Percentiles rank a stretch among this genome's conserved stretches.
Evolutionary conservation across 2,329 filamentous ascomycete species (phyloP).

Genomic region (Bimuria novae-zelandiae): DNA sequence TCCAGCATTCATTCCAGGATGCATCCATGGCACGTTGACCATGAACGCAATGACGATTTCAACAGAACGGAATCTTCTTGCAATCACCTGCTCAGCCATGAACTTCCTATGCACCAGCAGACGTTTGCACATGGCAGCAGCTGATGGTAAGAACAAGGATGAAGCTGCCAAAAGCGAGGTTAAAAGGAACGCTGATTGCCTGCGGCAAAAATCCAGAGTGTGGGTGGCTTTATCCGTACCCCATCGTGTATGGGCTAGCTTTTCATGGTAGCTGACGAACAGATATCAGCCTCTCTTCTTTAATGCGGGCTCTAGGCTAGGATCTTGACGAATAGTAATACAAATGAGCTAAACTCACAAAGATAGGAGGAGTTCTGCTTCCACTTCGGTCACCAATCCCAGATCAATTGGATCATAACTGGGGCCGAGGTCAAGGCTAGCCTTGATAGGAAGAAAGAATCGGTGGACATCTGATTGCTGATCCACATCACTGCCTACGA

Average conservation of each 20-base stretch:
- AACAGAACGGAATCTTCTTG: conserved; percentile 67
- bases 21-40: conserved; percentile 78
- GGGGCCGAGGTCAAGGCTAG: conserved; percentile 65
- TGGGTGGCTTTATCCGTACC: conserved; percentile 71
- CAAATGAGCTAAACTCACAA: conserved; percentile 57
- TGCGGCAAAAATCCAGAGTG: conserved; percentile 67
- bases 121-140: conserved; percentile 67
- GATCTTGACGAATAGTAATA: too few species aligned
- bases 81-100: conserved; percentile 66
- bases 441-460: conserved; percentile 70
- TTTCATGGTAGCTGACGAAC: conserved; percentile 66
- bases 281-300: background rate
- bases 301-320: too few species aligned
- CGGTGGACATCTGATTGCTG: conserved; percentile 59
- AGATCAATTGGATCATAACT: conserved; percentile 72
- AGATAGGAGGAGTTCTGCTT: conserved; percentile 66
- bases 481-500: conserved; percentile 39
- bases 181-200: conserved; percentile 71
- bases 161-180: conserved; percentile 73
- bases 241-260: conserved; percentile 74
- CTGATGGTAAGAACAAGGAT: conserved; percentile 67
- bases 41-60: conserved; percentile 77
- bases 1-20: conserved; percentile 66
- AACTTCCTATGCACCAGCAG: conserved; percentile 67
- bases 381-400: conserved; percentile 68